Conservation (phyloP, 306 rosid genomes). For the Rosa multiflora region DNA sequence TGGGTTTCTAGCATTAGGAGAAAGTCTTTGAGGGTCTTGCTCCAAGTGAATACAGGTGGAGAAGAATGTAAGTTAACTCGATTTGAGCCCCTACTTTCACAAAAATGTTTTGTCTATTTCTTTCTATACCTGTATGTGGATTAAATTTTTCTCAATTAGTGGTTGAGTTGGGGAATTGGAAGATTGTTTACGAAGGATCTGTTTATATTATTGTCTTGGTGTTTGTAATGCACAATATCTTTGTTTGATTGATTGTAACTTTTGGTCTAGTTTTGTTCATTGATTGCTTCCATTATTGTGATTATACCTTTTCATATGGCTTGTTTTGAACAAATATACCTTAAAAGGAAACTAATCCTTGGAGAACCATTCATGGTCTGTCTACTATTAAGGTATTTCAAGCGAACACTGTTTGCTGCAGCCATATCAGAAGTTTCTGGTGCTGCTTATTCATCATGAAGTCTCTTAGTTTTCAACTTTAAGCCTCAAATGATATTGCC, state of each 20-base stretch:
- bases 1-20: too few relatives aligned
- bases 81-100: too few relatives aligned
- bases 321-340: slow-evolving; percentile 10
- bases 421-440: too few relatives aligned
- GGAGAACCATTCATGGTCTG: slow-evolving; percentile 23
- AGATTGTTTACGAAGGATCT: not conserved
- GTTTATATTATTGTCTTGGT: not conserved
- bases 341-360: slow-evolving; percentile 19
- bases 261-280: not conserved
- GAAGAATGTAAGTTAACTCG: too few relatives aligned
- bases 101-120: not conserved
- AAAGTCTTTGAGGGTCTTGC: too few relatives aligned
- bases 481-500: too few relatives aligned
- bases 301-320: not conserved
- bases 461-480: too few relatives aligned
- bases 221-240: not conserved
- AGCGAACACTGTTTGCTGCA: too few relatives aligned
- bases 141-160: not conserved
- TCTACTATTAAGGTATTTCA: not conserved
- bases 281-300: not conserved
- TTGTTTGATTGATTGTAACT: not conserved
- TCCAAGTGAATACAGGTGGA: too few relatives aligned
- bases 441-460: too few relatives aligned
- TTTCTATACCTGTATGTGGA: not conserved
- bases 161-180: not conserved